A percentile compares a stretch with the other conserved stretches of the same genome.
Evolutionary conservation across 768 basidiomycete species (phyloP).

Genomic region (Lepiota subincarnata): DNA sequence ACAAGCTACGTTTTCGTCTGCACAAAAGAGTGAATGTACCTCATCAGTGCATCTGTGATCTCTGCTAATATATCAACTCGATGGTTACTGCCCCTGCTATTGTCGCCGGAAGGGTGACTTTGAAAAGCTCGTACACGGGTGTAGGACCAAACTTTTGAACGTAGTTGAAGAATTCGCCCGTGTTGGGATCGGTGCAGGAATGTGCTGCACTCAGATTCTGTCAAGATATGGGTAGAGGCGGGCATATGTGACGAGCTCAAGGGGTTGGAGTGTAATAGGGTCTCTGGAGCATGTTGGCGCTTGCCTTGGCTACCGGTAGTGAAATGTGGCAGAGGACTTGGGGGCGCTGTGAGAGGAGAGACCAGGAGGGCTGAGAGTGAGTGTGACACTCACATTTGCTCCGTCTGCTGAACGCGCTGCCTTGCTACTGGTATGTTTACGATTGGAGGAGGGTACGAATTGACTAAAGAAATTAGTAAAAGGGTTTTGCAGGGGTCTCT

Average conservation of each 20-base stretch:
- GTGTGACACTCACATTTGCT: conserved; percentile 6
- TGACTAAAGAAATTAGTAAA: conserved; percentile 6
- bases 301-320: conserved; percentile 3
- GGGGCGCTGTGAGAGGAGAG: conserved; percentile 2
- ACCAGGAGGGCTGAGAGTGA: conserved; percentile 1
- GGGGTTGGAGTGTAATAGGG: conserved; percentile 1
- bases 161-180: not conserved
- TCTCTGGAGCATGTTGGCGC: conserved; percentile 2
- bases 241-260: not conserved
- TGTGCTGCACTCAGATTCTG: conserved; percentile 3
- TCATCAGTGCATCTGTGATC: conserved; percentile 7
- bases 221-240: conserved; percentile 1
- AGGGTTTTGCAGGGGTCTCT: not conserved
- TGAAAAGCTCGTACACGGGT: not conserved
- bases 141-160: not conserved
- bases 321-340: not conserved
- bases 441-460: not conserved
- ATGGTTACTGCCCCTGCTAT: not conserved
- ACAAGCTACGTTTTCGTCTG: conserved; percentile 2
- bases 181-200: not conserved
- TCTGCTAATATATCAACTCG: conserved; percentile 4
- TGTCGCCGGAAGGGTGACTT: not conserved
- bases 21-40: conserved; percentile 8
- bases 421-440: not conserved
- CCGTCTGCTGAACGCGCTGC: not conserved